These are phyloP conservation scores for Mycena belliarum DNA, from an alignment of 768 basidiomycete species.

Conservation along the genomic window DNA sequence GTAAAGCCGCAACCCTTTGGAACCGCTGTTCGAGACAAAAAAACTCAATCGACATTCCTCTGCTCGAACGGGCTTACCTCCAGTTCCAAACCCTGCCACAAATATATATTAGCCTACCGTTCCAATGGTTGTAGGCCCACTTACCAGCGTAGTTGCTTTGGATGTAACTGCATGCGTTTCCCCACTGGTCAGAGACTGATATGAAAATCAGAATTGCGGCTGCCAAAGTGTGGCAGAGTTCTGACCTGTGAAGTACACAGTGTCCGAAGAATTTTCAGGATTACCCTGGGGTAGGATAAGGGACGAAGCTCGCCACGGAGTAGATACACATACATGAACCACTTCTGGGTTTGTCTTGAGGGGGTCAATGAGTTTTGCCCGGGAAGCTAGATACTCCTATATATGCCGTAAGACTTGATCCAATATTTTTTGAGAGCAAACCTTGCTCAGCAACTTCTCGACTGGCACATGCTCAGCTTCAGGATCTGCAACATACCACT, in stretches of 20 bases:
- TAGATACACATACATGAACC: constrained; percentile 54
- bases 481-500: constrained; percentile 93
- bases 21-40: constrained; percentile 55
- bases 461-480: constrained; percentile 78
- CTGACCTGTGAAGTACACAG: constrained; percentile 87
- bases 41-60: no score
- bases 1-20: constrained; percentile 97
- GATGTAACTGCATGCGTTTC: constrained; percentile 87
- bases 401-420: neutral
- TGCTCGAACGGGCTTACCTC: no score
- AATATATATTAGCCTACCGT: neutral
- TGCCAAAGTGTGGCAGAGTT: neutral
- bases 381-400: constrained; percentile 79
- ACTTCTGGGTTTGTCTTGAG: constrained; percentile 63
- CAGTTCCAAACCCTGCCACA: constrained; percentile 81
- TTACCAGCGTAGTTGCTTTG: constrained; percentile 85
- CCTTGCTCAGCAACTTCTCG: constrained; percentile 82
- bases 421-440: constrained; percentile 24
- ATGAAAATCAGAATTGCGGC: neutral
- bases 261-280: constrained; percentile 85
- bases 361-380: constrained; percentile 81
- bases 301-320: constrained; percentile 1
- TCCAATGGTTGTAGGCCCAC: constrained; percentile 14
- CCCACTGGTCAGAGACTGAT: constrained; percentile 80
- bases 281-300: constrained; percentile 55